Evolutionary conservation across 1,284 basidiomycete species (phyloP).

Genomic region (Anthracocystis setariae): DNA sequence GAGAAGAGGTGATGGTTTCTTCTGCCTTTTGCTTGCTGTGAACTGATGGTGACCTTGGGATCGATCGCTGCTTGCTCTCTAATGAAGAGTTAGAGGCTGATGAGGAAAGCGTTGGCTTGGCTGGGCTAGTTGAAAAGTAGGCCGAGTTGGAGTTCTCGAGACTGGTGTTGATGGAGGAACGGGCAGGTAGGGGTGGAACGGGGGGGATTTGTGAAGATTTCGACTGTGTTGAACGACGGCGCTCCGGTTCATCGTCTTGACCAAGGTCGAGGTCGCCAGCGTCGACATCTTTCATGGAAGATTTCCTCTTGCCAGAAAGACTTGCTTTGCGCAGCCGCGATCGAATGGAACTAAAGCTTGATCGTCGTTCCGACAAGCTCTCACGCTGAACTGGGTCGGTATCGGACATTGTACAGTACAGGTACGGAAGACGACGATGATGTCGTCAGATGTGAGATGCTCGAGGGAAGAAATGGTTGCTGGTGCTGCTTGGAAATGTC

Average conservation of each 20-base stretch:
- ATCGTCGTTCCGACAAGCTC: conserved; percentile 27
- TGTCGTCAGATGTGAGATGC: no score
- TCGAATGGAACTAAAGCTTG: conserved; percentile 41
- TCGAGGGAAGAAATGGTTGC: no score
- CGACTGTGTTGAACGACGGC: conserved; percentile 26
- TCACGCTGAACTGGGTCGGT: conserved; percentile 23
- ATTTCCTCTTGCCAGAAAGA: conserved; percentile 11
- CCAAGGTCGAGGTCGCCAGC: conserved; percentile 7
- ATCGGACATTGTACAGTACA: conserved; percentile 23
- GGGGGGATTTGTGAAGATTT: conserved; percentile 23
- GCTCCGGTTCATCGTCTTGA: conserved; percentile 7
- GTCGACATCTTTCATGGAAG: conserved; percentile 4
- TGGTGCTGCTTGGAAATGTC: no score
- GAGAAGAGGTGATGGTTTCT: conserved; percentile 14
- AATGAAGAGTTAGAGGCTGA: not conserved
- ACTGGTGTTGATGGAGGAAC: conserved; percentile 1
- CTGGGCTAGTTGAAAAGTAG: conserved; percentile 14
- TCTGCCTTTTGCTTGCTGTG: conserved; percentile 6
- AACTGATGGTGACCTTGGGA: conserved; percentile 13
- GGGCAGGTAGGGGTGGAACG: conserved; percentile 32
- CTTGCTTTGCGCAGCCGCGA: conserved; percentile 32
- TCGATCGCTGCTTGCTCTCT: conserved; percentile 9
- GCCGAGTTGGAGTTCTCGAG: not conserved
- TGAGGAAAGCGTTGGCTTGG: not conserved
- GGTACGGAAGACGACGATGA: not conserved